phyloP scores from a whole-genome alignment of 2,329 filamentous ascomycete genomes.

The Aspergillus bombycis region DNA sequence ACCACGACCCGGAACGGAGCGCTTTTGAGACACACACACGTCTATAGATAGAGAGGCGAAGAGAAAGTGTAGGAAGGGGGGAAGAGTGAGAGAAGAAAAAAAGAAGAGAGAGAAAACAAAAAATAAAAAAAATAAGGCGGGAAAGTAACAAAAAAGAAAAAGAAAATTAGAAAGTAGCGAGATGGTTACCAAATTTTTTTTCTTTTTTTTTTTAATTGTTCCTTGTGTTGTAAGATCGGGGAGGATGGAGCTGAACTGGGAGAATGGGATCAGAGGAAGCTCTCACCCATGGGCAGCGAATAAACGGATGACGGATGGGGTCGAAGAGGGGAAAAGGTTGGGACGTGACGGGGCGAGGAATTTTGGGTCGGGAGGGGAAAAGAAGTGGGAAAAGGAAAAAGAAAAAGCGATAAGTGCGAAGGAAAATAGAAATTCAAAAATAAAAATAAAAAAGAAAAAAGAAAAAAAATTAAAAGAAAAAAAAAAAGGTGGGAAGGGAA shows the following conservation, averaged over 20 bases:
- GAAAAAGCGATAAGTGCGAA: not conserved
- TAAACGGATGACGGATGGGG: constrained; percentile 14
- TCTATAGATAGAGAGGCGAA: not conserved
- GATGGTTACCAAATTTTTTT: not conserved
- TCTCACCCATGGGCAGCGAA: constrained; percentile 16
- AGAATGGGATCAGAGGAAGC: constrained; percentile 19
- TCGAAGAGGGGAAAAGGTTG: constrained; percentile 16
- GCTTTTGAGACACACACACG: not conserved
- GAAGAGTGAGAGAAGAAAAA: not conserved
- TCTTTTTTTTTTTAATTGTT: constrained; percentile 3
- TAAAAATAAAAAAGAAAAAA: not conserved
- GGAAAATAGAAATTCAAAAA: constrained; percentile 1
- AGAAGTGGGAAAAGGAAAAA: not conserved
- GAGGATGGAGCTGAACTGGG: not conserved
- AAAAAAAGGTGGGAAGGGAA: not conserved
- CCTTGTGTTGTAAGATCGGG: constrained; percentile 9
- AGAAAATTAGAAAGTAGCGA: not conserved
- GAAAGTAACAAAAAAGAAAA: not conserved
- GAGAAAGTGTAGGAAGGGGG: not conserved
- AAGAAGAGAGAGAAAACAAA: too few species aligned
- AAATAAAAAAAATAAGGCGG: constrained; percentile 1
- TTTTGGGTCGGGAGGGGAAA: constrained; percentile 27
- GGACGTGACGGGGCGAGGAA: constrained; percentile 6
- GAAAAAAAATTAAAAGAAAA: not conserved
- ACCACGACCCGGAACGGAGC: constrained; percentile 12